Base-by-base conservation (phyloP, 192 early-diverging fungal species). In the Coemansia sp. region DNA sequence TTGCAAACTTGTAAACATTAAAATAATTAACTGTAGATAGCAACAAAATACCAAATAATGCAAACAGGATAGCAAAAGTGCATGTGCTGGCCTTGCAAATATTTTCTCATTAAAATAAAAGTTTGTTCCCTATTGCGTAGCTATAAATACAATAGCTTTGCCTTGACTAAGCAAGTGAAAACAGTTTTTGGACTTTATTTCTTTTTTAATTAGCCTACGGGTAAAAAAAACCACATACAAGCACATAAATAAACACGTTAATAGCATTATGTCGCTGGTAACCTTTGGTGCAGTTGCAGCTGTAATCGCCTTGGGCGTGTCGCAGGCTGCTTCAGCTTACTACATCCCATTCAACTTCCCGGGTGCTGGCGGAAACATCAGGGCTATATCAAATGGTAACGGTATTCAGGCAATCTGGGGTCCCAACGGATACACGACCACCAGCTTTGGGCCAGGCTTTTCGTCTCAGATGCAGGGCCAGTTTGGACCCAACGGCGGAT, bases 371-470 rank as follows among this genome's bases (percentile, higher is more conserved):
- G 64, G 71, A n/a, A 30, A 42, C 6, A 52, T 67, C 15, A 48
- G 44, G 33, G 55, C 71, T 0, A 34, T 59, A n/a, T 49, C 59
- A 18, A 58, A 52, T 24, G 71, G 64, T 1, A 66, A 62, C 47
- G 34, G 23, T 6, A 67, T 74, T 5, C 71, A 63, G 20, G 59
- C 71, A 3, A 5, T 59, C 2, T 74, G 71, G 71, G 71, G 64
- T 1, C 64, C 71, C 2, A 46, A 60, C 27, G 71, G 71, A 0
- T 74, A 67, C 37, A 34, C 42, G 6, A 55, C 71, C 8, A 59
- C 60, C 3, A 74, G 71, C 40, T 52, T 52, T 44, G 59, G 64
- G 4, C 71, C 71, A 2, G 71, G 71, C 9, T 73, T 74, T 22
- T 52, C 36, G 23, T 67, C 71, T 3, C 71, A 74, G 14, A 58